A percentile compares a stretch with the other conserved stretches of the same genome.
These are phyloP conservation scores for Kondoa malvinella DNA, from an alignment of 768 basidiomycete species.

Conservation along the genomic window DNA sequence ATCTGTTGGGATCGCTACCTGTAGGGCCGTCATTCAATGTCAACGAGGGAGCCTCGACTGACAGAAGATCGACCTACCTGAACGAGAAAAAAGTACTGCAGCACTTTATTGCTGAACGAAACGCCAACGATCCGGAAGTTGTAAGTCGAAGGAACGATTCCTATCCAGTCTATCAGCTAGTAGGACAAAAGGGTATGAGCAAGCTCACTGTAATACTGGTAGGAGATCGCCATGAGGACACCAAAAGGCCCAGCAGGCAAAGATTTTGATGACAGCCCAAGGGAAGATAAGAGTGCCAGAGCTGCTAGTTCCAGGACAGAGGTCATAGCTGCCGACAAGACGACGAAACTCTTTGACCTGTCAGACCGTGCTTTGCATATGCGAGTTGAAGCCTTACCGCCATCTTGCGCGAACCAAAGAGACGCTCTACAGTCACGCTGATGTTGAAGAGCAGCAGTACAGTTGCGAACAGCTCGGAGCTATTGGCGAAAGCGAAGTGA, in stretches of 20 bases:
- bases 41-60: constrained; percentile 3
- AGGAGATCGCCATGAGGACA: background rate
- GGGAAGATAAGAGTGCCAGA: constrained; percentile 4
- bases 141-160: constrained; percentile 14
- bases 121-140: constrained; percentile 14
- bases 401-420: constrained; percentile 15
- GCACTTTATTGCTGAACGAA: constrained; percentile 11
- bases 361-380: no score
- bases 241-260: constrained; percentile 16
- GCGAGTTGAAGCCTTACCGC: background rate
- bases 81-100: constrained; percentile 8
- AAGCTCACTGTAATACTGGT: background rate
- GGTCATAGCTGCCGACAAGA: constrained; percentile 2
- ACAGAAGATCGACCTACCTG: constrained; percentile 16
- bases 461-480: constrained; percentile 11
- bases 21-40: no score
- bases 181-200: constrained; percentile 5
- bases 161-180: constrained; percentile 9
- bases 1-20: constrained; percentile 2
- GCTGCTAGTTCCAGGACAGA: constrained; percentile 13
- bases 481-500: constrained; percentile 10
- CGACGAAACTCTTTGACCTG: constrained; percentile 6
- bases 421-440: constrained; percentile 12
- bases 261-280: background rate
- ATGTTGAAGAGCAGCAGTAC: constrained; percentile 13